A percentile compares a stretch with the other conserved stretches of the same genome.
Conservation (phyloP, 306 rosid genomes). For the Acmispon strigosus region DNA sequence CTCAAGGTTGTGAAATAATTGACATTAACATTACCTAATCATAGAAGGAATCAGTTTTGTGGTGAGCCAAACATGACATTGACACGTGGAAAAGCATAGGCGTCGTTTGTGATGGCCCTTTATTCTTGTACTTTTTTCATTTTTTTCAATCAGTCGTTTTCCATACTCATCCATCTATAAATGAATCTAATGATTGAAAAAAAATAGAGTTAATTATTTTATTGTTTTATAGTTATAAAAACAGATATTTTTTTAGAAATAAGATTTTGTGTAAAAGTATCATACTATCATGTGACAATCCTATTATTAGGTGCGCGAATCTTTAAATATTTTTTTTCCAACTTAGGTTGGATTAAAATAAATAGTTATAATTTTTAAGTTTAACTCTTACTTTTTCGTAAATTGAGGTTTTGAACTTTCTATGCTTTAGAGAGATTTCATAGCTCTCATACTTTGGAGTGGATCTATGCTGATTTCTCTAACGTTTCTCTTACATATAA, state of each 20-base stretch:
- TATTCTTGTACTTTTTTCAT: neutral
- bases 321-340: neutral
- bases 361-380: no score
- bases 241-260: neutral
- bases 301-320: neutral
- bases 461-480: no score
- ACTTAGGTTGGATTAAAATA: no score
- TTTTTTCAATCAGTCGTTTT: neutral
- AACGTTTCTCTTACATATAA: no score
- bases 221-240: neutral
- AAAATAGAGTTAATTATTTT: neutral
- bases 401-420: no score
- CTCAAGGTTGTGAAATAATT: constrained; percentile 17
- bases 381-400: no score
- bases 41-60: constrained; percentile 9
- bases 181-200: neutral
- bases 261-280: neutral
- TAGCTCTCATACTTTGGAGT: no score
- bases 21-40: constrained; percentile 25
- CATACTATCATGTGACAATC: neutral
- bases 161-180: neutral
- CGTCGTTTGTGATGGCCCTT: constrained; percentile 7
- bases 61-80: neutral
- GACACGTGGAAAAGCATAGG: neutral
- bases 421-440: no score